A percentile compares a stretch with the other conserved stretches of the same genome.
Conservation (phyloP, 495 filamentous ascomycete species). For the Cudoniella acicularis region DNA sequence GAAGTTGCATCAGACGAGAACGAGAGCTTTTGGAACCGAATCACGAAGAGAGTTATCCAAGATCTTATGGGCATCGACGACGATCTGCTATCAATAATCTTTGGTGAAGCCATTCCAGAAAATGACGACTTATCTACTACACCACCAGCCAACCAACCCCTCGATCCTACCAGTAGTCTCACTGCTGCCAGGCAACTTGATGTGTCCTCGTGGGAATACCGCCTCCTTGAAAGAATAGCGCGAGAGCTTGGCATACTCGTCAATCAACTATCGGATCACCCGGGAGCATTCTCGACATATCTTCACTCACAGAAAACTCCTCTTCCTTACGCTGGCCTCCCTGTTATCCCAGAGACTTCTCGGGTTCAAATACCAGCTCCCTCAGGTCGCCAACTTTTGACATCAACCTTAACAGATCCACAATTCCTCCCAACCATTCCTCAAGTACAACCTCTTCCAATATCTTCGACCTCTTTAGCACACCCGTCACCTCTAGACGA, state of each 20-base stretch:
- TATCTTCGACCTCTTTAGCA: constrained; percentile 9
- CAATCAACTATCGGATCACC: constrained; percentile 74
- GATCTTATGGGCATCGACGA: constrained; percentile 93
- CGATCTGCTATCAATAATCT: constrained; percentile 73
- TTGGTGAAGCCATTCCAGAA: constrained; percentile 75
- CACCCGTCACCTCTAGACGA: neutral
- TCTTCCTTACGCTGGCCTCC: constrained; percentile 52
- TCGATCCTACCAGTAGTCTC: neutral
- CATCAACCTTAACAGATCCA: neutral
- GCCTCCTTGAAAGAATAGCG: constrained; percentile 77
- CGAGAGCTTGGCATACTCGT: constrained; percentile 82
- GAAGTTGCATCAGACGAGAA: constrained; percentile 28
- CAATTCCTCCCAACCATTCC: constrained; percentile 18
- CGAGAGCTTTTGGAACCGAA: constrained; percentile 72
- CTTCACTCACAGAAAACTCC: constrained; percentile 46
- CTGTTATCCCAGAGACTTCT: constrained; percentile 46
- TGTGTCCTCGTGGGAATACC: constrained; percentile 64
- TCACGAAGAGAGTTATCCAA: constrained; percentile 81
- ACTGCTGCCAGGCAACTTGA: constrained; percentile 25
- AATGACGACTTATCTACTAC: constrained; percentile 46
- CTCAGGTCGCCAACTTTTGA: neutral
- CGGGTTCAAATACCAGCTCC: constrained; percentile 26
- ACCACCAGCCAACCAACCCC: constrained; percentile 4
- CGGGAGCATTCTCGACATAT: constrained; percentile 79
- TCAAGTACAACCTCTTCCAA: constrained; percentile 25